Evolutionary conservation across 2,329 filamentous ascomycete genomes (phyloP).

Genomic region (Aspergillus fumigatus): DNA sequence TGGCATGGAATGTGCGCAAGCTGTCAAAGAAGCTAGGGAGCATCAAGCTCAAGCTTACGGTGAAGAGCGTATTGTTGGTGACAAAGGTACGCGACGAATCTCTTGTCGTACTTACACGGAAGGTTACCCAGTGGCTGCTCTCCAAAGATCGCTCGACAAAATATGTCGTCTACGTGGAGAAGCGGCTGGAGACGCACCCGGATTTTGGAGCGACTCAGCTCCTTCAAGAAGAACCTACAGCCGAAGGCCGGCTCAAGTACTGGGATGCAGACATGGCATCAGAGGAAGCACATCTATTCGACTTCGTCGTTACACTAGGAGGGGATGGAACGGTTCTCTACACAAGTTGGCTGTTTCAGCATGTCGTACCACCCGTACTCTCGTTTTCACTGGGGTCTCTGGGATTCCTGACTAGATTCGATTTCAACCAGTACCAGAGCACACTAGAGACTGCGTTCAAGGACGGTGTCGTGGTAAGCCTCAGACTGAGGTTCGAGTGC

Average conservation of each 20-base stretch:
- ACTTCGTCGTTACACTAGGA: constrained; percentile 87
- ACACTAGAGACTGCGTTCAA: constrained; percentile 69
- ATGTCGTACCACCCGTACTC: constrained; percentile 86
- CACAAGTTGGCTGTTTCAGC: constrained; percentile 94
- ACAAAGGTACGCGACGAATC: constrained; percentile 88
- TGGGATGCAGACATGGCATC: constrained; percentile 80
- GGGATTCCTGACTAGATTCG: constrained; percentile 94
- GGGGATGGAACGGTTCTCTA: constrained; percentile 97
- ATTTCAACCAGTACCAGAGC: constrained; percentile 69
- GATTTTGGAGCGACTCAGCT: constrained; percentile 71
- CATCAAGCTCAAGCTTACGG: constrained; percentile 75
- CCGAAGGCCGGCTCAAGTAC: constrained; percentile 62
- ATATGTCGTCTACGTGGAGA: constrained; percentile 79
- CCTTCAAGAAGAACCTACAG: constrained; percentile 55
- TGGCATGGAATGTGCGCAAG: constrained; percentile 93
- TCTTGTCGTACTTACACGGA: constrained; percentile 70
- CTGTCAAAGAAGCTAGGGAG: constrained; percentile 80
- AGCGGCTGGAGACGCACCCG: constrained; percentile 65
- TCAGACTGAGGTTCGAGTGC: constrained; percentile 85
- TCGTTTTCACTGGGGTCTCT: constrained; percentile 88
- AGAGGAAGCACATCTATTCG: constrained; percentile 77
- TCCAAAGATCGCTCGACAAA: constrained; percentile 60
- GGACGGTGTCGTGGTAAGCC: constrained; percentile 81
- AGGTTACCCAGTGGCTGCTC: constrained; percentile 76
- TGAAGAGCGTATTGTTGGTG: constrained; percentile 78